Base-by-base conservation (phyloP, 169 alveolate species). In the Babesia ovis region DNA sequence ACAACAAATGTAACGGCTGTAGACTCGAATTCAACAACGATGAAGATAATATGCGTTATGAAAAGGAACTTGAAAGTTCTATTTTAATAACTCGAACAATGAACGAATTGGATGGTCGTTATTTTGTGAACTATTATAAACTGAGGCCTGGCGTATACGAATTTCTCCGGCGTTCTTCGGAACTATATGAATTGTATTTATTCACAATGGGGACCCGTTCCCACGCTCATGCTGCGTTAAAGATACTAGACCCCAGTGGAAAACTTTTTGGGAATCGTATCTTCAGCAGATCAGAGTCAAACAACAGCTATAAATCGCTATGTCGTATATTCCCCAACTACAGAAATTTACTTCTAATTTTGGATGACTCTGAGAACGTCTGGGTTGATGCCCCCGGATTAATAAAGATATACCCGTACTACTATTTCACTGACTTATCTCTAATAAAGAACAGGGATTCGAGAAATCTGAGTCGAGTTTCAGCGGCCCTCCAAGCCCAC, bases 141-240 rank as follows among this genome's bases (percentile, higher is more conserved):
- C 77, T 91, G 34, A 83, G 95, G 71, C 95, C 95, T n/a, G 95
- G 95, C 8, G 94, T 91, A 0, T 76, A 85, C 56, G 71, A 90
- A 50, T 90, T 91, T 75, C 56, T 91, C 43, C 70, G 70, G 56
- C 48, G 61, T 16, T 56, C 86, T 56, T 56, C 85, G 43, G 70
- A 79, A 55, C 66, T 68, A 39, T 91, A 67, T 56, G 92, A 87
- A 59, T 53, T 91, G 61, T 91, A 89, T 60, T 73, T 91, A 59
- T 91, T 85, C 59, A 91, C 95, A 14, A 90, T 86, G 95, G 95
- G 95, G 5, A 91, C 95, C 18, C 73, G 84, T 39, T 88, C 83
- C 31, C 95, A 91, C 68, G 95, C 95, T 16, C 70, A 73, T 45
- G 82, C 92, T 9, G 85, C 95, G 12, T 53, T 91, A 31, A 73